Conservation (phyloP, 1,284 basidiomycete genomes). For the Sparassis latifolia region DNA sequence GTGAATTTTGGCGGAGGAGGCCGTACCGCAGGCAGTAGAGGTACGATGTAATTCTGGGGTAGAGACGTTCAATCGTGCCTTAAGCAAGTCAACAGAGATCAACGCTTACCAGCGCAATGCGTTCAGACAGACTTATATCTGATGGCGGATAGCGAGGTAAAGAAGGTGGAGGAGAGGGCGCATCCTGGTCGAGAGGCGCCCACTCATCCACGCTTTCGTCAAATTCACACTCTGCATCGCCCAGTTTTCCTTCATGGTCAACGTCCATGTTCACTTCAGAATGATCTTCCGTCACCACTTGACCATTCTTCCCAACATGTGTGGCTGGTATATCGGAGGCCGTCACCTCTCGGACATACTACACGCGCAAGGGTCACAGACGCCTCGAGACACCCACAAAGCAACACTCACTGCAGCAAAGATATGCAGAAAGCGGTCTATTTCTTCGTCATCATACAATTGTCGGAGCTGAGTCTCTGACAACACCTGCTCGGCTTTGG, state of each 20-base stretch:
- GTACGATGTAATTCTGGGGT: conserved; percentile 37
- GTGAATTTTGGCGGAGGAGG: conserved; percentile 41
- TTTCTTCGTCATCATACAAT: conserved; percentile 57
- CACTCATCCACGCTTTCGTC: no score
- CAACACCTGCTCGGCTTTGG: conserved; percentile 19
- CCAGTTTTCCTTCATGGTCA: no score
- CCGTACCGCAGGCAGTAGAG: conserved; percentile 36
- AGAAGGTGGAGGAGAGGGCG: not conserved
- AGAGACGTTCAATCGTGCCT: not conserved
- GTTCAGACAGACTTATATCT: conserved; percentile 25
- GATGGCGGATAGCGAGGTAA: conserved; percentile 1
- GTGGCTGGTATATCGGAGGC: conserved; percentile 17
- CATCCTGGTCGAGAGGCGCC: not conserved
- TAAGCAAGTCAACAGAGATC: not conserved
- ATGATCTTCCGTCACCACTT: no score
- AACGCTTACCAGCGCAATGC: conserved; percentile 34
- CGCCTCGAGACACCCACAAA: not conserved
- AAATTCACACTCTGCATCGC: no score
- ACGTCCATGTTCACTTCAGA: no score
- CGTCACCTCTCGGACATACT: conserved; percentile 60
- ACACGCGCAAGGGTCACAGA: not conserved
- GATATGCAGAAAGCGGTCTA: conserved; percentile 47
- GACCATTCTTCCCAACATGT: no score
- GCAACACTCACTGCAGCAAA: conserved; percentile 45
- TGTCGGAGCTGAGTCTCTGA: conserved; percentile 41